A percentile compares a stretch with the other conserved stretches of the same genome.
Conservation (phyloP, 2,329 filamentous ascomycete genomes). For the Pyrenochaeta sp. region DNA sequence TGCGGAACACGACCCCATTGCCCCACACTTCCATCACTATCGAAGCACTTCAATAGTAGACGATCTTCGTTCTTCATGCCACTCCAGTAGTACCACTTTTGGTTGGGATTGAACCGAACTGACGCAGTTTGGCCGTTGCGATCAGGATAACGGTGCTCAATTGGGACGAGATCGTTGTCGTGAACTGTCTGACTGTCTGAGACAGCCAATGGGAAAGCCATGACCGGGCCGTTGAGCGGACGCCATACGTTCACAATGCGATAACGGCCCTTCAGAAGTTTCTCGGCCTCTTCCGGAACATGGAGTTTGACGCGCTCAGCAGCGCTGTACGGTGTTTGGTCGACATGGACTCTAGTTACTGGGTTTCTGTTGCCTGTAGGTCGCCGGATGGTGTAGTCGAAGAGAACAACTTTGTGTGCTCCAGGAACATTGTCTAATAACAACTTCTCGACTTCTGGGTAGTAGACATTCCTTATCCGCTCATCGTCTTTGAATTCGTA, state of each 20-base stretch:
- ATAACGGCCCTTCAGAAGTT: conserved; percentile 72
- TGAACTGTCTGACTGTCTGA: conserved; percentile 63
- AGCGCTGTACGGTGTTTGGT: conserved; percentile 76
- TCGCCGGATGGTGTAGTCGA: conserved; percentile 89
- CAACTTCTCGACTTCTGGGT: conserved; percentile 80
- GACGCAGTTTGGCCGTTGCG: conserved; percentile 77
- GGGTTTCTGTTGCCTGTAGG: conserved; percentile 69
- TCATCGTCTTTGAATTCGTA: conserved; percentile 71
- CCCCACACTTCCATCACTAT: conserved; percentile 62
- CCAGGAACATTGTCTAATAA: conserved; percentile 73
- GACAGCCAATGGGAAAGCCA: conserved; percentile 64
- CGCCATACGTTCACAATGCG: conserved; percentile 91
- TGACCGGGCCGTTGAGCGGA: conserved; percentile 64
- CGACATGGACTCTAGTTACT: conserved; percentile 78
- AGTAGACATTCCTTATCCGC: conserved; percentile 76
- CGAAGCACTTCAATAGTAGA: conserved; percentile 80
- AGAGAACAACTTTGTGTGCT: conserved; percentile 72
- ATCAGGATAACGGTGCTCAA: conserved; percentile 76
- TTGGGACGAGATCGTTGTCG: conserved; percentile 70
- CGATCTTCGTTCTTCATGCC: conserved; percentile 78
- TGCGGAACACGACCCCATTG: conserved; percentile 57
- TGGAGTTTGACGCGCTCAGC: conserved; percentile 72
- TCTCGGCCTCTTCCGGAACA: conserved; percentile 71
- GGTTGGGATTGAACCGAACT: conserved; percentile 66
- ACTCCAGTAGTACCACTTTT: conserved; percentile 81